These are phyloP conservation scores for Penicillium maclennaniae DNA, from an alignment of 495 filamentous ascomycete species.

Conservation along the genomic window DNA sequence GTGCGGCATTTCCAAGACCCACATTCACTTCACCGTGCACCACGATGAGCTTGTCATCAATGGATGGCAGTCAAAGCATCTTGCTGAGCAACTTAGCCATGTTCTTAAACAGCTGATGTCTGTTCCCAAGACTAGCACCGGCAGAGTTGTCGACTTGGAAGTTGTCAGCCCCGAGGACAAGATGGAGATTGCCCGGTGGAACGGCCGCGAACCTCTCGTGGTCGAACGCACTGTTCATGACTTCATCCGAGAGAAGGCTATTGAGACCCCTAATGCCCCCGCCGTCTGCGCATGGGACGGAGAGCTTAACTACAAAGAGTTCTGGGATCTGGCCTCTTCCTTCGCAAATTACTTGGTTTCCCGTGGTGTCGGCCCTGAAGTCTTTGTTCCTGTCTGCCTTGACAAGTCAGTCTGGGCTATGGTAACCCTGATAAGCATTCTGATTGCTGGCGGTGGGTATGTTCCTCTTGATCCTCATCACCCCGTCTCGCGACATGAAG, in stretches of 20 bases:
- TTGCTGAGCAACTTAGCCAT: slow-evolving; percentile 31
- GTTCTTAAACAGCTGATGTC: slow-evolving; percentile 35
- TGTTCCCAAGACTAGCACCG: slow-evolving; percentile 21
- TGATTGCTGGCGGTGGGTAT: slow-evolving; percentile 56
- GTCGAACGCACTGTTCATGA: slow-evolving; percentile 49
- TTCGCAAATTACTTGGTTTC: slow-evolving; percentile 37
- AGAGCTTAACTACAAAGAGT: slow-evolving; percentile 37
- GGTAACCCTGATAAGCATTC: slow-evolving; percentile 48
- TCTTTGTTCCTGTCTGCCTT: slow-evolving; percentile 53
- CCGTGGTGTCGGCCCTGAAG: slow-evolving; percentile 47
- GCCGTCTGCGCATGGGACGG: slow-evolving; percentile 46
- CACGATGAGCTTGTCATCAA: slow-evolving; percentile 38
- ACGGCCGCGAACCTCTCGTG: slow-evolving; percentile 20
- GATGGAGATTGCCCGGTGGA: slow-evolving; percentile 31
- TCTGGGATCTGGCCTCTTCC: slow-evolving; percentile 31
- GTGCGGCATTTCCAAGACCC: slow-evolving; percentile 33
- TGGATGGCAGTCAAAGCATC: slow-evolving; percentile 32
- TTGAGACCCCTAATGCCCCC: slow-evolving; percentile 28
- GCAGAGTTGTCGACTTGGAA: slow-evolving; percentile 31
- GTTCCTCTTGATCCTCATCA: slow-evolving; percentile 57
- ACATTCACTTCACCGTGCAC: slow-evolving; percentile 30
- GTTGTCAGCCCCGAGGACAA: slow-evolving; percentile 33
- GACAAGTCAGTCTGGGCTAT: slow-evolving; percentile 55
- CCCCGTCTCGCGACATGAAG: slow-evolving; percentile 44
- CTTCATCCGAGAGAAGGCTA: slow-evolving; percentile 26